These are phyloP conservation scores for Coprinellus aureogranulatus DNA, from an alignment of 768 basidiomycete species.

Conservation along the genomic window DNA sequence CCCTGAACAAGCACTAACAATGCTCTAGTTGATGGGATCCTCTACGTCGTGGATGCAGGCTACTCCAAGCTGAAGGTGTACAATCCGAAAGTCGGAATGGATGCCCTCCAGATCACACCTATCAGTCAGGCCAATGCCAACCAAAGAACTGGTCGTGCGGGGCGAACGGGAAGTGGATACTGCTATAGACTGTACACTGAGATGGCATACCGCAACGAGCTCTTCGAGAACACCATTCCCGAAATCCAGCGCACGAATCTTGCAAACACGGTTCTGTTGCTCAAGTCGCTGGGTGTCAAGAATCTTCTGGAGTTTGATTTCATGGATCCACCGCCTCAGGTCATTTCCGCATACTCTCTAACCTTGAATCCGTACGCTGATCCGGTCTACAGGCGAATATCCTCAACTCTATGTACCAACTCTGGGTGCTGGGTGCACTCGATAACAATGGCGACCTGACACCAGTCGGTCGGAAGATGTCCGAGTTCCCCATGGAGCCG, in stretches of 20 bases:
- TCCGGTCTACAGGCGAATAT: constrained; percentile 88
- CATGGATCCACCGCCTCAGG: constrained; percentile 99
- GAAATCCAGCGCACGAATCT: constrained; percentile 98
- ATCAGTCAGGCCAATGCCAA: constrained; percentile 98
- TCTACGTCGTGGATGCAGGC: constrained; percentile 94
- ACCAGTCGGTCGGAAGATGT: constrained; percentile 91
- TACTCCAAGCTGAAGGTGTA: constrained; percentile 98
- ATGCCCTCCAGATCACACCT: constrained; percentile 96
- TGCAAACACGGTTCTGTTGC: constrained; percentile 90
- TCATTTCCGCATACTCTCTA: constrained; percentile 28
- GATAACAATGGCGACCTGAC: constrained; percentile 98
- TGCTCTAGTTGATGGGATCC: constrained; percentile 85
- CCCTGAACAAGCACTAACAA: constrained; percentile 8
- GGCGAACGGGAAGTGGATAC: constrained; percentile 91
- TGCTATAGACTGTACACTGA: constrained; percentile 98
- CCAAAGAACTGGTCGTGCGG: constrained; percentile 94
- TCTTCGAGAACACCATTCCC: constrained; percentile 94
- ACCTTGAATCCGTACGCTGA: too few relatives aligned
- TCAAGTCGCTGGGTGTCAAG: constrained; percentile 96
- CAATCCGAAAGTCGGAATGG: constrained; percentile 99
- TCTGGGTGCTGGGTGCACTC: constrained; percentile 97
- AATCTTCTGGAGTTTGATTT: constrained; percentile 98
- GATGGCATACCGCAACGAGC: constrained; percentile 92
- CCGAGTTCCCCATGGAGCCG: constrained; percentile 99
- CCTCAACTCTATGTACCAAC: constrained; percentile 98